Evolutionary conservation across 805 yeast species (phyloP), one percentile per base, ranked within the genome.

Genomic region (Pichia deserticola): DNA sequence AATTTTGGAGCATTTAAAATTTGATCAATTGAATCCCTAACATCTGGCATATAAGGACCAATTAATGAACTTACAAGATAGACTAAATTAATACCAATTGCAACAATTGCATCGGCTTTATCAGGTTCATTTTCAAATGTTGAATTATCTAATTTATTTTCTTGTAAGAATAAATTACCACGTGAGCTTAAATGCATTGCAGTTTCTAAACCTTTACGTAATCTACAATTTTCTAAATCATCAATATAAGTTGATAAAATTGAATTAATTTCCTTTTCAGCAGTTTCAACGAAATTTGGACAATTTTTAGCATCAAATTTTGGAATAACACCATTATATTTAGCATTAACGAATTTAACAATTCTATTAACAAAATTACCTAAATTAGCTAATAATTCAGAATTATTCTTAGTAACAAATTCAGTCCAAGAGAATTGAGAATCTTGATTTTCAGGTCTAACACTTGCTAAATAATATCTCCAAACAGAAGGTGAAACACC

Each of bases 371-470:
- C 97, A 62, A 89, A 89, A 73, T 93, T 93, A 69, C 99, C 99
- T 65, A 93, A 75, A 71, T 93, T 93, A 47, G 98, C 97, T 68
- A 93, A 76, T 63, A 93, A 75, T 72, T 93, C 99, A 56, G 86
- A 79, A 74, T 93, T 93, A 69, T 93, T 93, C 69, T 89, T 86
- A 44, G 95, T 77, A 57, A 89, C 97, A 70, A 92, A 92, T 66
- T 93, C 98, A 50, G 78, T 78, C 99, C 99, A 93, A 5, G 98
- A 89, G 71, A 93, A 93, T 66, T 92, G 97, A 28, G 99, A 84
- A 69, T 93, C 99, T 44, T 95, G 82, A 40, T 89, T 75, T 74
- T 93, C 99, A 34, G 99, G 99, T 68, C 99, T 82, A 35, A 90
- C 81, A 42, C 89, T 79, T 4, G 96, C 85, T 66, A 93, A 76